Conservation (phyloP, 306 rosid species). For the Medicago arabica region DNA sequence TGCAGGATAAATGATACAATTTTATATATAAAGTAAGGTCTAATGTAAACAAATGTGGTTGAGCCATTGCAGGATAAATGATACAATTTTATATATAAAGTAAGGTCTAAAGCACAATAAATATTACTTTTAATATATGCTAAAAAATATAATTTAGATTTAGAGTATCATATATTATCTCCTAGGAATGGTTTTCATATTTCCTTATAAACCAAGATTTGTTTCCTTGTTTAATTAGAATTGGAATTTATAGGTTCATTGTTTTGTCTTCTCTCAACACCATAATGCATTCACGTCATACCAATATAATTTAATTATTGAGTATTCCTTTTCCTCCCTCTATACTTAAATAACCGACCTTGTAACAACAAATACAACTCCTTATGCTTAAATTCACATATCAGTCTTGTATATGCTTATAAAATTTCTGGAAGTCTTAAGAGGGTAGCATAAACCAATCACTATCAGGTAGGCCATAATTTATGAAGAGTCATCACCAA, state of each 20-base stretch:
- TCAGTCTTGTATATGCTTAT: constrained; percentile 9
- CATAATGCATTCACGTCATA: constrained; percentile 3
- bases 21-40: background rate
- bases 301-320: background rate
- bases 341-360: background rate
- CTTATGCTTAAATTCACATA: constrained; percentile 13
- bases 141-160: background rate
- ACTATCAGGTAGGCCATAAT: background rate
- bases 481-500: background rate
- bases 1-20: background rate
- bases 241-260: background rate
- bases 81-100: background rate
- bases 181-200: constrained; percentile 6
- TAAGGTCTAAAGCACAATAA: background rate
- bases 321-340: background rate
- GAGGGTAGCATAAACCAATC: constrained; percentile 9
- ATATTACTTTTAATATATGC: background rate
- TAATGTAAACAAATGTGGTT: constrained; percentile 25
- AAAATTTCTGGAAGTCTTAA: constrained; percentile 14
- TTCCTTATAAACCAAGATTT: background rate
- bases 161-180: background rate
- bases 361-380: constrained; percentile 2
- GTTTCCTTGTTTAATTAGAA: constrained; percentile 8
- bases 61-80: constrained; percentile 17
- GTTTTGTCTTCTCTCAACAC: background rate